phyloP scores from a whole-genome alignment of 805 yeast genomes.

The Cyberlindnera mrakii region DNA sequence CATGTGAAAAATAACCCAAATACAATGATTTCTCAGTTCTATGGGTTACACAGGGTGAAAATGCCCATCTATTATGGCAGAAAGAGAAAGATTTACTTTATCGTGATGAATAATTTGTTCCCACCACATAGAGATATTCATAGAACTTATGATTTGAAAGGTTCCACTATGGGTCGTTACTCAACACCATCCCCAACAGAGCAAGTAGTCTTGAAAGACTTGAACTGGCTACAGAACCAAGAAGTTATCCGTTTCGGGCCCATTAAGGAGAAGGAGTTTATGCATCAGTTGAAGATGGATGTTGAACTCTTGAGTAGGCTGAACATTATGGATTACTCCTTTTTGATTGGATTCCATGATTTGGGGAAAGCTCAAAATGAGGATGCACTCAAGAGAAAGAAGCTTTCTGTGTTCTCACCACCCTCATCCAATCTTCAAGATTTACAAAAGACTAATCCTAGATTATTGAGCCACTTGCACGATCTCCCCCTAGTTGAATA shows the following conservation, averaged over 20 bases:
- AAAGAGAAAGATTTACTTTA: constrained; percentile 77
- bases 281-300: constrained; percentile 70
- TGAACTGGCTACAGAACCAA: constrained; percentile 74
- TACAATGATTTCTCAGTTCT: constrained; percentile 89
- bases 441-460: constrained; percentile 40
- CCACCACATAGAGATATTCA: constrained; percentile 91
- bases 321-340: constrained; percentile 94
- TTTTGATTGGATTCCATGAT: constrained; percentile 84
- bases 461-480: constrained; percentile 32
- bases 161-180: constrained; percentile 79
- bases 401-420: constrained; percentile 30
- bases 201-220: constrained; percentile 66
- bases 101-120: constrained; percentile 95
- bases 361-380: constrained; percentile 48
- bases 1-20: constrained; percentile 83
- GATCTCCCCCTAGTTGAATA: constrained; percentile 40
- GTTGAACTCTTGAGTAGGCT: constrained; percentile 63
- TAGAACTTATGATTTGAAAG: constrained; percentile 83
- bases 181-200: constrained; percentile 35
- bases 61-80: constrained; percentile 53
- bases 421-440: constrained; percentile 21
- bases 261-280: constrained; percentile 47
- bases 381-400: constrained; percentile 24
- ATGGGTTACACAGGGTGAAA: constrained; percentile 90
- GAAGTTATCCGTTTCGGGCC: constrained; percentile 75